A percentile compares a stretch with the other conserved stretches of the same genome.
phyloP scores from a whole-genome alignment of 2,329 filamentous ascomycete species.

The Claviceps digitariae region DNA sequence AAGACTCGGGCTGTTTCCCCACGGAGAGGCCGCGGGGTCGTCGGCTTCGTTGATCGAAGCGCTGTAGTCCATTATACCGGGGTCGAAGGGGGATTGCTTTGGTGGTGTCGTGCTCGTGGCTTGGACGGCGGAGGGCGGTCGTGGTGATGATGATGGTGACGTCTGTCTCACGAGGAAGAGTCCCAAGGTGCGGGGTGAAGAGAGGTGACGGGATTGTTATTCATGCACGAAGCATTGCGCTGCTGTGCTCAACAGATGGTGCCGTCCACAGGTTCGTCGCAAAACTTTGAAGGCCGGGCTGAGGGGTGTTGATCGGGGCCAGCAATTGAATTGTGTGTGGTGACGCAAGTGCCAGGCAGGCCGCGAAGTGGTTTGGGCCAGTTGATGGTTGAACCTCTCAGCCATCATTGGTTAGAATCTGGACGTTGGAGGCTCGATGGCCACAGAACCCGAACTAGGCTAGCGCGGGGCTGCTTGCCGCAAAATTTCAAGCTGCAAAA shows the following conservation, averaged over 20 bases:
- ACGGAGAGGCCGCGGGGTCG: conserved; percentile 38
- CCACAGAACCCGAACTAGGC: not conserved
- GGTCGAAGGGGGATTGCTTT: not conserved
- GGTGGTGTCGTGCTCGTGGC: not conserved
- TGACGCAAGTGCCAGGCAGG: conserved; percentile 3
- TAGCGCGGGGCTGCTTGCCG: not conserved
- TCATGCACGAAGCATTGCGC: conserved; percentile 2
- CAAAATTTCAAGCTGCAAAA: not conserved
- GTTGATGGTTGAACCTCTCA: too few relatives aligned
- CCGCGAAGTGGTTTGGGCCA: not conserved
- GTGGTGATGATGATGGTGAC: not conserved
- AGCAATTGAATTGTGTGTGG: not conserved
- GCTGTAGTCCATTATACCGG: conserved; percentile 42
- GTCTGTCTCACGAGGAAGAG: not conserved
- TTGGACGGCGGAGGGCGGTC: not conserved
- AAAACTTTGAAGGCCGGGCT: not conserved
- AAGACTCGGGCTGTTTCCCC: conserved; percentile 39
- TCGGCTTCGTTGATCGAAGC: conserved; percentile 41
- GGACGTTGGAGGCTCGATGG: too few relatives aligned
- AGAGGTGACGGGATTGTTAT: not conserved
- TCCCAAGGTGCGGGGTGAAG: not conserved
- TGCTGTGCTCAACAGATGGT: not conserved
- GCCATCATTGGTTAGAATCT: not conserved
- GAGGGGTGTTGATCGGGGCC: not conserved
- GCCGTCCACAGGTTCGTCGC: too few relatives aligned